Percentiles rank a stretch among this genome's conserved stretches.
Evolutionary conservation across 164 flowering plant genomes (phyloP).

Genomic region (Dillenia turbinata): DNA sequence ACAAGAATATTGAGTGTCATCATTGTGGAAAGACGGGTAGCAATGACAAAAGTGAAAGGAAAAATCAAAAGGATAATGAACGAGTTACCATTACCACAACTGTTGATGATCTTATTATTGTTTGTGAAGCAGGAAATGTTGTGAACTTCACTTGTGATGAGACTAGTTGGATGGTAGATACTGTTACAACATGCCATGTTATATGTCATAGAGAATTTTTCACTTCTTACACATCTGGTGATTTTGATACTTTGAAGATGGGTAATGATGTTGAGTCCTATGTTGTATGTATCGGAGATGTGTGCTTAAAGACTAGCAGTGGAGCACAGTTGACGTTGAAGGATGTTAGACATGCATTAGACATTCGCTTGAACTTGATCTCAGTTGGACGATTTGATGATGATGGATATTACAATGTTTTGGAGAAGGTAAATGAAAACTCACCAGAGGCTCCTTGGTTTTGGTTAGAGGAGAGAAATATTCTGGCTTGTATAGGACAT

Average conservation of each 20-base stretch:
- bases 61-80: no score
- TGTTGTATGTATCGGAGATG: conserved; percentile 17
- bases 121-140: not conserved
- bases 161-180: conserved; percentile 7
- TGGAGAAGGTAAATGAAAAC: conserved; percentile 20
- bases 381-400: conserved; percentile 9
- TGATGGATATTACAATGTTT: conserved; percentile 4
- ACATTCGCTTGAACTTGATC: conserved; percentile 21
- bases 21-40: not conserved
- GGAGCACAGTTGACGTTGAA: conserved; percentile 5
- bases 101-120: not conserved
- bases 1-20: not conserved
- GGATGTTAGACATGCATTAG: conserved; percentile 21
- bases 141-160: conserved; percentile 1
- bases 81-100: not conserved
- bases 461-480: conserved; percentile 10
- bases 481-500: not conserved
- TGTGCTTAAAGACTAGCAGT: conserved; percentile 6
- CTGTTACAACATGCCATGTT: conserved; percentile 8
- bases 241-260: conserved; percentile 14
- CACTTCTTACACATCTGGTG: conserved; percentile 9
- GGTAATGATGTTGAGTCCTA: conserved; percentile 9
- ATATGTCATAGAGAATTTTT: conserved; percentile 2
- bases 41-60: not conserved
- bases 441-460: conserved; percentile 5